phyloP scores from a whole-genome alignment of 2,329 filamentous ascomycete genomes.

The Apiospora marii region DNA sequence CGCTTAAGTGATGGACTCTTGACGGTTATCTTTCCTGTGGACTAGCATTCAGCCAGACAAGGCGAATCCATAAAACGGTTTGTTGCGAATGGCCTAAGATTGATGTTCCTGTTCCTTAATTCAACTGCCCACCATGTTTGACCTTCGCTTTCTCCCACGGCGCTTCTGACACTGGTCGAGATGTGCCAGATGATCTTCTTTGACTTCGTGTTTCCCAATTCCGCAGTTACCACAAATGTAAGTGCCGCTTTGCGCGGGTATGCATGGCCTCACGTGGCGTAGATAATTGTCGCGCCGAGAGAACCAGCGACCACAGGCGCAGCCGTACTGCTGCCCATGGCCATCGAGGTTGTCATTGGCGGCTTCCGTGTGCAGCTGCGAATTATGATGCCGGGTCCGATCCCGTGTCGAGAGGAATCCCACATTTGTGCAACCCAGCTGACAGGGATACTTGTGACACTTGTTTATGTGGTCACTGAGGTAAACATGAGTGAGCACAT shows the following conservation, averaged over 20 bases:
- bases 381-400: neutral
- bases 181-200: neutral
- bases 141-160: neutral
- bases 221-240: neutral
- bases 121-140: too few species aligned
- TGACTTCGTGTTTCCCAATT: neutral
- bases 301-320: neutral
- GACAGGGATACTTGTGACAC: neutral
- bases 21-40: too few species aligned
- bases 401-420: neutral
- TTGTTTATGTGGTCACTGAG: neutral
- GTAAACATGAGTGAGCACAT: neutral
- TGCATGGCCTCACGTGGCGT: neutral
- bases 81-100: too few species aligned
- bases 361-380: neutral
- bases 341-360: too few species aligned
- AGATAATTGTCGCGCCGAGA: neutral
- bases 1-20: too few species aligned
- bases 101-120: too few species aligned
- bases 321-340: neutral
- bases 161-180: neutral
- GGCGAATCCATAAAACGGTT: too few species aligned
- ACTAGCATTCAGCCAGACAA: too few species aligned
- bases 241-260: fast-evolving
- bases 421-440: neutral